A percentile compares a stretch with the other conserved stretches of the same genome.
Evolutionary conservation across 2,329 filamentous ascomycete species (phyloP).

Genomic region (Parastagonospora avenae): DNA sequence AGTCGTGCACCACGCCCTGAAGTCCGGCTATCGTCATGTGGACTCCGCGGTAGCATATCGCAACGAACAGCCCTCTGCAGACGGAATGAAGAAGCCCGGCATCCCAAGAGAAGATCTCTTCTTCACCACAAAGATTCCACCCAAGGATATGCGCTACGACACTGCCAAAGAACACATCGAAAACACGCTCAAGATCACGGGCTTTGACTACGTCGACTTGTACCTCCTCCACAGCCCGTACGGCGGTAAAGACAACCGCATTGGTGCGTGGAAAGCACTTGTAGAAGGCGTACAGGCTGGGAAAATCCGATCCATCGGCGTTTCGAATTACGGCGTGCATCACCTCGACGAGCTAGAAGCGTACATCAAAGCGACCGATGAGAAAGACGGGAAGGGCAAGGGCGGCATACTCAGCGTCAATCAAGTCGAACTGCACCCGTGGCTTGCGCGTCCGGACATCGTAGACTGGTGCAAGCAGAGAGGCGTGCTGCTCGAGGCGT

Average conservation of each 20-base stretch:
- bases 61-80: slow-evolving; percentile 71
- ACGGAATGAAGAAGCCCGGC: slow-evolving; percentile 63
- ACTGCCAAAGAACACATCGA: slow-evolving; percentile 66
- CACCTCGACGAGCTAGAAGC: slow-evolving; percentile 60
- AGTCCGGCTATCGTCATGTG: slow-evolving; percentile 66
- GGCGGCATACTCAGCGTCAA: slow-evolving; percentile 79
- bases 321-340: slow-evolving; percentile 61
- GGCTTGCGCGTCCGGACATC: slow-evolving; percentile 80
- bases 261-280: slow-evolving; percentile 60
- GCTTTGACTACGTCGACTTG: slow-evolving; percentile 70
- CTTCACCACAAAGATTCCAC: slow-evolving; percentile 73
- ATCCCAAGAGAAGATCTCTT: slow-evolving; percentile 66
- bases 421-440: slow-evolving; percentile 85
- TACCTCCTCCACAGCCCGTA: slow-evolving; percentile 62
- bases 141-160: slow-evolving; percentile 61
- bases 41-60: slow-evolving; percentile 69
- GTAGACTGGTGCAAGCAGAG: slow-evolving; percentile 72
- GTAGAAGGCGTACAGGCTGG: slow-evolving; percentile 59
- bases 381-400: slow-evolving; percentile 66
- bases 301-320: slow-evolving; percentile 59
- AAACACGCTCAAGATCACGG: slow-evolving; percentile 58
- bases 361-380: slow-evolving; percentile 66
- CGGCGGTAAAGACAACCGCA: slow-evolving; percentile 54
- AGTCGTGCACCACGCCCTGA: slow-evolving; percentile 64
- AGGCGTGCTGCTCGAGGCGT: slow-evolving; percentile 55